These are phyloP conservation scores for Oryza glumipatula DNA, from an alignment of 176 grass and related monocot species.

Conservation along the genomic window DNA sequence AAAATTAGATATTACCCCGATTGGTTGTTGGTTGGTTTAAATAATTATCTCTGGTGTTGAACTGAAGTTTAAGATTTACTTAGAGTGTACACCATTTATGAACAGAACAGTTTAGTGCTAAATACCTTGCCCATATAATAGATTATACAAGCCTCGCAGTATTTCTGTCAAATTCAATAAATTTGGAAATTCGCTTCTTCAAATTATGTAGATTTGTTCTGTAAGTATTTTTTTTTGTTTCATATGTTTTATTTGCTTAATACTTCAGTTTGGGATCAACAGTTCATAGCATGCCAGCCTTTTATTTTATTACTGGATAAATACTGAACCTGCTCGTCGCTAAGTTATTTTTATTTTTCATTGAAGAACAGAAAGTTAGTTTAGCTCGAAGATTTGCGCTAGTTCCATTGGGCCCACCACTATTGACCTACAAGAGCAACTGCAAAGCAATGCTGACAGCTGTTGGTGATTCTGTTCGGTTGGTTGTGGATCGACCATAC, in stretches of 20 bases:
- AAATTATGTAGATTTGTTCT: constrained; percentile 18
- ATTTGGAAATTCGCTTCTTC: not conserved
- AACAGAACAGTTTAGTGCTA: not conserved
- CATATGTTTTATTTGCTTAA: not conserved
- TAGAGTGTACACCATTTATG: constrained; percentile 1
- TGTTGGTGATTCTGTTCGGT: constrained; percentile 74
- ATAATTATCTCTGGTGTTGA: constrained; percentile 21
- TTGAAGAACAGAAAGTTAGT: constrained; percentile 83
- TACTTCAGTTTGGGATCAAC: constrained; percentile 2
- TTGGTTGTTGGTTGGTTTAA: not conserved
- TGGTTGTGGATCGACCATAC: constrained; percentile 87
- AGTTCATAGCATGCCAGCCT: constrained; percentile 20
- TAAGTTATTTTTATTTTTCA: constrained; percentile 38
- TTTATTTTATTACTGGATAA: not conserved
- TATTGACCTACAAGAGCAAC: constrained; percentile 98
- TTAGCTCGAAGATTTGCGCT: constrained; percentile 94
- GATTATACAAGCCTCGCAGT: constrained; percentile 5
- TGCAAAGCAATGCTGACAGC: constrained; percentile 96
- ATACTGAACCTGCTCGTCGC: constrained; percentile 5
- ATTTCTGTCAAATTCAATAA: not conserved
- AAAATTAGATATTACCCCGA: not conserved
- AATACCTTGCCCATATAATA: not conserved
- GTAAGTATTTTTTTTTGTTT: constrained; percentile 8
- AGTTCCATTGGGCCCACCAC: constrained; percentile 92
- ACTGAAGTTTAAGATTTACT: constrained; percentile 11